A percentile compares a stretch with the other conserved stretches of the same genome.
These are phyloP conservation scores for Geranium brycei DNA, from an alignment of 345 rosid species.

Conservation along the genomic window DNA sequence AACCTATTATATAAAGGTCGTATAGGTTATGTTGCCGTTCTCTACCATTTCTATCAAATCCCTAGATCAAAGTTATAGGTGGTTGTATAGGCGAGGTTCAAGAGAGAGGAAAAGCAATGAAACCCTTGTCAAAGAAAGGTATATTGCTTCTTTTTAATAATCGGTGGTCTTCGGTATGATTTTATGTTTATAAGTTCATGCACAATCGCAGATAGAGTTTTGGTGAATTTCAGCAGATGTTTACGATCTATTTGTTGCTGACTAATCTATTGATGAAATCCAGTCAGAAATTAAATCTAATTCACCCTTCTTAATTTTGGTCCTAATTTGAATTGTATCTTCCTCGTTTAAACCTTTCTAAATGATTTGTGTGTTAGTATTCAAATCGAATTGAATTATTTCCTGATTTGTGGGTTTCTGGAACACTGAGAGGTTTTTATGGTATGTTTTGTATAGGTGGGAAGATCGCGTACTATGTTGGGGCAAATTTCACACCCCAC, in stretches of 20 bases:
- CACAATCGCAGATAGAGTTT: too few species aligned
- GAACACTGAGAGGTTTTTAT: slow-evolving; percentile 7
- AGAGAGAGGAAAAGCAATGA: background rate
- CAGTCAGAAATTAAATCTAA: background rate
- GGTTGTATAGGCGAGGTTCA: background rate
- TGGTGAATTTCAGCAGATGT: background rate
- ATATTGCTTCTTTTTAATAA: too few species aligned
- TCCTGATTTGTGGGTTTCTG: background rate
- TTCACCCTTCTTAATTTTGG: background rate
- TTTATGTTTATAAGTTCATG: too few species aligned
- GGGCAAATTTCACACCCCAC: slow-evolving; percentile 74
- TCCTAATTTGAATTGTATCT: background rate
- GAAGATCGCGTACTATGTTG: slow-evolving; percentile 37
- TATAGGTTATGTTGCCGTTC: background rate
- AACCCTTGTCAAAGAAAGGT: background rate
- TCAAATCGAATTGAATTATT: background rate
- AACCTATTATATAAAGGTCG: too few species aligned
- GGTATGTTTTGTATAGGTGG: slow-evolving; percentile 28
- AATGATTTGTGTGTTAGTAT: background rate
- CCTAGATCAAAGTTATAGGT: background rate
- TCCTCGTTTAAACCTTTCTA: background rate
- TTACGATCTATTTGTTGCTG: background rate
- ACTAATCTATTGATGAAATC: background rate
- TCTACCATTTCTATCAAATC: background rate
- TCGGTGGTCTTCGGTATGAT: background rate